Base-by-base conservation (phyloP, 2,329 filamentous ascomycete species). In the Coniochaeta prunicola region DNA sequence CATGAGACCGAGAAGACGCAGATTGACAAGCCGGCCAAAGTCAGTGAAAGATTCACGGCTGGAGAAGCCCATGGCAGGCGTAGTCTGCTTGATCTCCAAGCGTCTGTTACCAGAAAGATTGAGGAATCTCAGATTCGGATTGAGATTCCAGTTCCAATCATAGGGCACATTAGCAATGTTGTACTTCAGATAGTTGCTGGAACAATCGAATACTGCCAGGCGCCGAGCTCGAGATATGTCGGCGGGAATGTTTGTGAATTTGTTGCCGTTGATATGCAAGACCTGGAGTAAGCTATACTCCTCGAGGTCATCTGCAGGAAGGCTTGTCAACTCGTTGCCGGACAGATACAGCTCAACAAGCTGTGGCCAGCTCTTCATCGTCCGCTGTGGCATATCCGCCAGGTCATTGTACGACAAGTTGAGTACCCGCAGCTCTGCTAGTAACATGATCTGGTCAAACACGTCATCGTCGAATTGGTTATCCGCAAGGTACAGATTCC, bases 81-180 rank as follows among this genome's bases (percentile, higher is more conserved):
- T 77, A 28, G 83, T 84, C 65, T 84, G 81, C 69, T 89, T 89
- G 76, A 99, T 97, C 73, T 99, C 94, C 34, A 99, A 76, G 56
- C 93, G 87, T 73, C 96, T 97, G 76, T 99, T 99, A 57, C 94
- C 94, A 0, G 93, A 97, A 68, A 99, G 80, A 69, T 97, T 99
- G 62, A 99, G 86, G 69, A 96, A 99, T 63, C 92, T 89, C 64
- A 99, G 77, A 67, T 97, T 96, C 55, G 90, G 91, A 68, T 99
- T 99, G 80, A 94, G 90, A 69, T 97, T 97, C 94, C 94, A 99
- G 68, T 99, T 99, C 94, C 94, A 99, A 71, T 99, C 94, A 70
- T 99, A 99, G 0, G 93, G 94, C 80, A 96, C 96, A 69, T 99
- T 99, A 31, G 92, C 94, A 54, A 99, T 96, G 70, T 99, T 99